A percentile compares a stretch with the other conserved stretches of the same genome.
Conservation (phyloP, 257 asterid species). For the Petrea volubilis region DNA sequence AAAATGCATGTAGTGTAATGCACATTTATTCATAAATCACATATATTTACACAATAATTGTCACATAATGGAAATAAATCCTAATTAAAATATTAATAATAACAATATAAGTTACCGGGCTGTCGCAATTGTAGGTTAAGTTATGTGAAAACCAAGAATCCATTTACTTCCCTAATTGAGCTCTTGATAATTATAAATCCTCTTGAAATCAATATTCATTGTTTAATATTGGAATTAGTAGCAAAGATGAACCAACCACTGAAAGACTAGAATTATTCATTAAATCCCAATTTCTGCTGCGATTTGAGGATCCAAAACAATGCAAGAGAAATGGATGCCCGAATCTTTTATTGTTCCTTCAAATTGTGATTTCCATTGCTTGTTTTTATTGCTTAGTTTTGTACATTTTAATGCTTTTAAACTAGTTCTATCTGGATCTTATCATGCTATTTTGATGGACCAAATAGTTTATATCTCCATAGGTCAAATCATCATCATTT, state of each 20-base stretch:
- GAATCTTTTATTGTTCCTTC: neutral
- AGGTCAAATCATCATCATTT: neutral
- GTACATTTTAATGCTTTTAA: neutral
- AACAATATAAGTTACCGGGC: too few relatives aligned
- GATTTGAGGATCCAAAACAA: neutral
- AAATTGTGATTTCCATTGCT: neutral
- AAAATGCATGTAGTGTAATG: too few relatives aligned
- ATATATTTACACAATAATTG: too few relatives aligned
- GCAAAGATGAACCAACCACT: neutral
- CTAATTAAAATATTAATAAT: too few relatives aligned
- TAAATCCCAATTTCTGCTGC: neutral
- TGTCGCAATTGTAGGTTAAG: neutral
- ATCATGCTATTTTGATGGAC: neutral
- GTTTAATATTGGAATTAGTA: neutral
- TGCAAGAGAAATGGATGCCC: neutral
- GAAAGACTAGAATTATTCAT: neutral
- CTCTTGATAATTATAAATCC: neutral
- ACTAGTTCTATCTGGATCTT: neutral
- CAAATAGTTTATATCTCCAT: neutral
- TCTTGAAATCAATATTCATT: neutral
- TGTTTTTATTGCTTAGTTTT: neutral
- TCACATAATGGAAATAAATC: too few relatives aligned
- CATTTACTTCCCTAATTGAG: neutral
- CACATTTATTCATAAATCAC: too few relatives aligned
- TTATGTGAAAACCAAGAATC: neutral